Base-by-base conservation (phyloP, 345 rosid species). In the Arabis hirsuta region DNA sequence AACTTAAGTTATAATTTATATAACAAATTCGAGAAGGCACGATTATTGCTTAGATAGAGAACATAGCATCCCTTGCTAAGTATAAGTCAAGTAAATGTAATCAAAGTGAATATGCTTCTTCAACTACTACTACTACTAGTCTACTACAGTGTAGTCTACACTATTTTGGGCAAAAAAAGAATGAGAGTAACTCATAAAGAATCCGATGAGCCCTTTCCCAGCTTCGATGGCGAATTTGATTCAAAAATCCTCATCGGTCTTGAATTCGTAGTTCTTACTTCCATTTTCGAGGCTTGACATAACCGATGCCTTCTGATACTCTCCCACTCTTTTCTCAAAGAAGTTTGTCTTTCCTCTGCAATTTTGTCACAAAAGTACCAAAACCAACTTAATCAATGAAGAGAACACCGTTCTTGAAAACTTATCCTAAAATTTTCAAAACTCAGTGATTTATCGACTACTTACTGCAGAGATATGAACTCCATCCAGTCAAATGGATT, bases 401-500 rank as follows among this genome's bases (percentile, higher is more conserved):
- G 7, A 52, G 2, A 71, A 42, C 3, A 47, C 48, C 12, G 20
- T 57, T 48, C 60, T 57, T 57, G 45, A 56, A 36, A 36, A 7
- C 41, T 36, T 36, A 7, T 32, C 8, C 36, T 32, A 32, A 32
- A 32, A 5, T 32, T 32, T 32, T 52, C 7, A 34, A 44, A 44
- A 11, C 50, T 47, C 20, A 5, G n/a, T 1, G 42, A 46, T 38
- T 16, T 52, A 9, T 51, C 2, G 11, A 76, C 16, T 71, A 83
- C 97, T 93, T 77, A 88, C 95, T 86, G 96, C 78, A 91, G 80
- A 66, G 95, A 94, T 80, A 94, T 94, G 76, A 91, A 86, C 57
- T 89, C 98, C 98, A 94, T 94, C 98, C 97, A 94, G 58, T 91
- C 96, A 68, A 91, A 94, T 10, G 96, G 98, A 75, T 94, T 94